phyloP scores from a whole-genome alignment of 2,329 filamentous ascomycete genomes.

The Fusarium keratoplasticum region DNA sequence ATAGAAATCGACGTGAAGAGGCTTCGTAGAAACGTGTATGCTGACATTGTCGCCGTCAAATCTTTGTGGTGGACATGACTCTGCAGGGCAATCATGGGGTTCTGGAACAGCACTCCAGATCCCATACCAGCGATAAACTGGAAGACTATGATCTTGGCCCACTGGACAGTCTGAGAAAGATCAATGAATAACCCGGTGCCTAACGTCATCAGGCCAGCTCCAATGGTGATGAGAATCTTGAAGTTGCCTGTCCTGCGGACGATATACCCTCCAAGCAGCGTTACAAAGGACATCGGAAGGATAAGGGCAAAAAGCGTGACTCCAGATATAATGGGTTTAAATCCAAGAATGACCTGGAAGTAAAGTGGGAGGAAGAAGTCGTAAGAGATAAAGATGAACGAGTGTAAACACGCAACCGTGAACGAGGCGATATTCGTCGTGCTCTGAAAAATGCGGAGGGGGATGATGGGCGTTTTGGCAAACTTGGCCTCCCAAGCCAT shows the following conservation, averaged over 20 bases:
- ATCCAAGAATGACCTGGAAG: conserved; percentile 79
- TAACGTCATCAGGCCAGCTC: conserved; percentile 69
- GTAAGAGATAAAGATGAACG: conserved; percentile 79
- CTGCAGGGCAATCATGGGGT: conserved; percentile 76
- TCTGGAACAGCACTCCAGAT: conserved; percentile 75
- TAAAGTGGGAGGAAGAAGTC: conserved; percentile 87
- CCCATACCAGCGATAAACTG: conserved; percentile 73
- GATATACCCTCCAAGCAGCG: conserved; percentile 65
- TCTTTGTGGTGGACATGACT: conserved; percentile 70
- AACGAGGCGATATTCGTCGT: conserved; percentile 75
- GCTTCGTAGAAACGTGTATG: conserved; percentile 74
- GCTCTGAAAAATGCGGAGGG: conserved; percentile 75
- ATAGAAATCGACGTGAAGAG: conserved; percentile 75
- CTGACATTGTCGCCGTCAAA: conserved; percentile 73
- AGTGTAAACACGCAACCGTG: conserved; percentile 76
- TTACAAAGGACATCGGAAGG: conserved; percentile 72
- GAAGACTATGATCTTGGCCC: conserved; percentile 67
- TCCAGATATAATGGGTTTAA: conserved; percentile 76
- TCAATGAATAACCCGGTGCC: conserved; percentile 74
- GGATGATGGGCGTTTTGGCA: conserved; percentile 83
- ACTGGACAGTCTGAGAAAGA: conserved; percentile 63
- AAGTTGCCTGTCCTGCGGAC: conserved; percentile 75
- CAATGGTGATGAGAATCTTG: conserved; percentile 67
- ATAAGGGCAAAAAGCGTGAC: conserved; percentile 80
- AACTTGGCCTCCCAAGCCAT: conserved; percentile 77